These are phyloP conservation scores for Lasiosphaeriaceae sp. DNA, from an alignment of 495 filamentous ascomycete species.

Conservation along the genomic window DNA sequence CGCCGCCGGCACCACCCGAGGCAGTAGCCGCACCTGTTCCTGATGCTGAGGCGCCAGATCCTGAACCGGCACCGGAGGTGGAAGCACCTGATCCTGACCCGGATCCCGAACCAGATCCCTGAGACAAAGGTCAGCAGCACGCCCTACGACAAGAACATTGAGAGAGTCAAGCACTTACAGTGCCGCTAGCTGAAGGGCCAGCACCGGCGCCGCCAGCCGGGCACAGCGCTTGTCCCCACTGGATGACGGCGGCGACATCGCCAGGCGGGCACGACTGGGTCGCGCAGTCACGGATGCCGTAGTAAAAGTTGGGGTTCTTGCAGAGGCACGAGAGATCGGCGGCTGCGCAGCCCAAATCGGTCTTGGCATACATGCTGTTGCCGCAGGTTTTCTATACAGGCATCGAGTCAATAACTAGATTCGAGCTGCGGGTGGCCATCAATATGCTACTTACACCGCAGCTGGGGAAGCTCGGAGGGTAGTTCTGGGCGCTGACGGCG, in stretches of 20 bases:
- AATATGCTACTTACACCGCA: conserved; percentile 39
- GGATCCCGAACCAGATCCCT: conserved; percentile 8
- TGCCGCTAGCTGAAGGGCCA: conserved; percentile 24
- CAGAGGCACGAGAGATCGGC: conserved; percentile 66
- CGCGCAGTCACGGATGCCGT: conserved; percentile 78
- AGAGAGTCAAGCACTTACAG: conserved; percentile 8
- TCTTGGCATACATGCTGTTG: conserved; percentile 66
- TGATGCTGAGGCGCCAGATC: conserved; percentile 4
- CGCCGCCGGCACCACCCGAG: not conserved
- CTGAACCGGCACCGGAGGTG: too few species aligned
- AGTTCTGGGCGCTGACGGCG: conserved; percentile 25
- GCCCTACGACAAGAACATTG: not conserved
- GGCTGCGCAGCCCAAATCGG: conserved; percentile 56
- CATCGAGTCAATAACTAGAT: conserved; percentile 6
- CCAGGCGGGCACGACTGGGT: conserved; percentile 54
- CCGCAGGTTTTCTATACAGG: conserved; percentile 62
- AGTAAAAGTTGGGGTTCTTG: conserved; percentile 60
- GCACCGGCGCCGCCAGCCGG: conserved; percentile 16
- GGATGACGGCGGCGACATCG: conserved; percentile 26
- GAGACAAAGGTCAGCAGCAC: not conserved
- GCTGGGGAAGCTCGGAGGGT: conserved; percentile 25
- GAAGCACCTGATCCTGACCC: not conserved
- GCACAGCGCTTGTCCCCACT: conserved; percentile 34
- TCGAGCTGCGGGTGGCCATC: not conserved
- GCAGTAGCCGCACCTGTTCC: not conserved